Evolutionary conservation across 345 rosid genomes (phyloP).

Genomic region (Gossypium herbaceum): DNA sequence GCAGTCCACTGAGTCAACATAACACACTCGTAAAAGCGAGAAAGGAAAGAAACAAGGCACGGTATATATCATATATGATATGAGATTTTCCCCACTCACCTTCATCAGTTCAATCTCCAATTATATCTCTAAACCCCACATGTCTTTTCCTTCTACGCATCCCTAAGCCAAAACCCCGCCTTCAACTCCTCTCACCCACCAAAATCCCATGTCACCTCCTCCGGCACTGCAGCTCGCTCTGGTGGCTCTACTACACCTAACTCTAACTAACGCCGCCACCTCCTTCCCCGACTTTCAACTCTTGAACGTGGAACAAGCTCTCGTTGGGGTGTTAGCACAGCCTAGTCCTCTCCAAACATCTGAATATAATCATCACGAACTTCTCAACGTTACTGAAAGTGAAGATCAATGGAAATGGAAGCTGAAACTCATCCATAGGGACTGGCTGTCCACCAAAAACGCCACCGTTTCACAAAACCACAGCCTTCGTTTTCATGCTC

Average conservation of each 20-base stretch:
- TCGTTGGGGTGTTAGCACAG: conserved; percentile 15
- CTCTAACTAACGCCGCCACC: conserved; percentile 4
- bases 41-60: neutral
- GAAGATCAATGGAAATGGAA: conserved; percentile 22
- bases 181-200: neutral
- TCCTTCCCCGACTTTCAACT: conserved; percentile 46
- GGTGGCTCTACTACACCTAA: conserved; percentile 9
- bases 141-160: conserved; percentile 6
- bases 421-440: conserved; percentile 73
- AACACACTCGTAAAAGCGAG: conserved; percentile 1
- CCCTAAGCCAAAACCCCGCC: conserved; percentile 9
- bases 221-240: conserved; percentile 6
- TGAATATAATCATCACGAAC: conserved; percentile 25
- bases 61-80: too few relatives aligned
- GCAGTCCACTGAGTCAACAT: neutral
- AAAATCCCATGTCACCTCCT: conserved; percentile 18
- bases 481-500: conserved; percentile 53
- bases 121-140: conserved; percentile 27
- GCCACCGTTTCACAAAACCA: conserved; percentile 22
- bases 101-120: conserved; percentile 10
- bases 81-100: neutral
- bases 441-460: conserved; percentile 29
- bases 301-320: conserved; percentile 38
- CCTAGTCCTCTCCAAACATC: conserved; percentile 25
- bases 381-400: conserved; percentile 9